Base-by-base conservation (phyloP, 2,329 filamentous ascomycete genomes). In the Calonectria pteridis region DNA sequence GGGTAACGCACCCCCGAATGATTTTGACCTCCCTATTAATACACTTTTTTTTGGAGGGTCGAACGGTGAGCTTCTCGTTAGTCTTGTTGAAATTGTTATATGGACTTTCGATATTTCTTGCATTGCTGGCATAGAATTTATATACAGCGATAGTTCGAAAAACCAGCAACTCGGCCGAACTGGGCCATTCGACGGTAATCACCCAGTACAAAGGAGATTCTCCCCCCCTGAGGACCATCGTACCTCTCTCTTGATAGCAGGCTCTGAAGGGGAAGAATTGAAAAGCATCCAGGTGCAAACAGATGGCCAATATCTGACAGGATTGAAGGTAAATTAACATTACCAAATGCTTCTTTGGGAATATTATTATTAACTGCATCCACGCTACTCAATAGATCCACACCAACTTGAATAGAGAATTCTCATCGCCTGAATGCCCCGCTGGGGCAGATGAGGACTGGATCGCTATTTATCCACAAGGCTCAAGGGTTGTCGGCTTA, bases 71-170 rank as follows among this genome's bases (percentile, higher is more conserved):
- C 3, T 51, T n/a, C 23, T 69, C 7, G 67, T 68, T 14, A 64
- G 28, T 18, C 58, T 74, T 0, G 35, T 73, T n/a, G 66, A 71
- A 16, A 65, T 77, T 31, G 59, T 69, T 0, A 40, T 75, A 37
- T 72, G 70, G 66, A 71, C 62, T 7, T 75, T 72, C 9, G 73
- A 75, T 14, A 31, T 46, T 2, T 35, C 20, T 9, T 20, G 28
- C 4, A 67, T 77, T 23, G 58, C 43, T 18, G 71, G 75, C 9
- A 70, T 76, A n/a, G 70, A 75, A 63, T 76, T 77, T 28, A 10
- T 59, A 16, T 77, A 72, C 37, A 29, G 28, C 3, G 51, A 74
- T 58, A 11, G 26, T 11, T 71, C 63, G 13, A 43, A 33, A 14
- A 76, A 65, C 14, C 28, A 33, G 14, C 40, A 67, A 31, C 70